Evolutionary conservation across 2,329 filamentous ascomycete species (phyloP).

Genomic region (Penicillium palitans): DNA sequence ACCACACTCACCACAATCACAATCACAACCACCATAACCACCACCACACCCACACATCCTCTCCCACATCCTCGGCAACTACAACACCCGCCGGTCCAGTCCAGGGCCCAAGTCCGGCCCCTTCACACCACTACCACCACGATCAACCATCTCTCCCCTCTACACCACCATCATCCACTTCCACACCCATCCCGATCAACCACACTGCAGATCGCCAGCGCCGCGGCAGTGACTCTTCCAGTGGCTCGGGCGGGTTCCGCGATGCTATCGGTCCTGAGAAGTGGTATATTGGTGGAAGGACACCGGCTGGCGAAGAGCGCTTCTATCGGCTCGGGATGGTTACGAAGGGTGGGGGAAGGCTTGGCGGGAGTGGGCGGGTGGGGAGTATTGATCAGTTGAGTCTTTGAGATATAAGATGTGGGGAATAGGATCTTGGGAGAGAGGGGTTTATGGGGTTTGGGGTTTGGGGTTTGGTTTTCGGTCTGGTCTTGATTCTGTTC

Average conservation of each 20-base stretch:
- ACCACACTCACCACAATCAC: conserved; percentile 36
- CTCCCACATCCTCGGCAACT: conserved; percentile 18
- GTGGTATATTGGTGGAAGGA: conserved; percentile 54
- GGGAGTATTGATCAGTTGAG: conserved; percentile 53
- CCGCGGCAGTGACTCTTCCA: conserved; percentile 51
- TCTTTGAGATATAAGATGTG: conserved; percentile 34
- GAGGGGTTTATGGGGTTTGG: not conserved
- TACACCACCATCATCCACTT: conserved; percentile 37
- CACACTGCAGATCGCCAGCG: conserved; percentile 41
- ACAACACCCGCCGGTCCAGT: conserved; percentile 5
- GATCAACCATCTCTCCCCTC: conserved; percentile 28
- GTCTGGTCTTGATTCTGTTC: not conserved
- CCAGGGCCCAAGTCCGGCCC: conserved; percentile 34
- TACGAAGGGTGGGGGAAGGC: conserved; percentile 44
- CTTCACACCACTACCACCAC: conserved; percentile 40
- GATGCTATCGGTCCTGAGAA: conserved; percentile 51
- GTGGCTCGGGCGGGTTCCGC: conserved; percentile 49
- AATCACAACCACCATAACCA: conserved; percentile 19
- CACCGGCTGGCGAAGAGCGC: conserved; percentile 49
- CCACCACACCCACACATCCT: conserved; percentile 10
- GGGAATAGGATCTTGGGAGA: not conserved
- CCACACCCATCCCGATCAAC: conserved; percentile 42
- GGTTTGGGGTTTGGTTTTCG: not conserved
- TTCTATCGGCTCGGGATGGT: conserved; percentile 53
- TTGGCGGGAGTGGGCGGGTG: conserved; percentile 44